Evolutionary conservation across 208 protist species (phyloP).

Genomic region (Trichomonas vaginalis): DNA sequence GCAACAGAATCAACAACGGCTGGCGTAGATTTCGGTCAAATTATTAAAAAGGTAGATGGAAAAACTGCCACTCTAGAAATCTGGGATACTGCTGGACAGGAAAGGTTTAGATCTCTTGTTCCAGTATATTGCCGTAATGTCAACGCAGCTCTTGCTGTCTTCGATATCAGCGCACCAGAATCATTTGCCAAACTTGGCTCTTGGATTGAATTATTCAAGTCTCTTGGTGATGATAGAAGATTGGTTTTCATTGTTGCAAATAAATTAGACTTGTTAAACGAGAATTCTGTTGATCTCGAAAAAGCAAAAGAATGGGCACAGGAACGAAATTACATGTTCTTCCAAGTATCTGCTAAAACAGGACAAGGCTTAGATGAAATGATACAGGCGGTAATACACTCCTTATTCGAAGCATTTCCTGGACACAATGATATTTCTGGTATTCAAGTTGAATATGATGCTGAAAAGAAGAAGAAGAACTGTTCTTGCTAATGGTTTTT

Average conservation of each 20-base stretch:
- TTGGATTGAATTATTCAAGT: neutral
- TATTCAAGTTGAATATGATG: no score
- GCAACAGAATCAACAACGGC: neutral
- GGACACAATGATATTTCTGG: no score
- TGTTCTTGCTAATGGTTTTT: no score
- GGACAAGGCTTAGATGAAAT: neutral
- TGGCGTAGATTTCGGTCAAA: neutral
- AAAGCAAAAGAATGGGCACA: neutral
- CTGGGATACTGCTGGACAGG: conserved; percentile 64
- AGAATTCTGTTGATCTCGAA: neutral
- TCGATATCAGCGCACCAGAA: neutral
- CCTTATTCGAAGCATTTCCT: no score
- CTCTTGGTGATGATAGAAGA: neutral
- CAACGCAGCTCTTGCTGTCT: conserved; percentile 61
- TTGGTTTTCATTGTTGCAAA: neutral
- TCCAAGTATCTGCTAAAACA: neutral
- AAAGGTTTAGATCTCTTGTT: conserved; percentile 70
- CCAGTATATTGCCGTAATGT: conserved; percentile 78
- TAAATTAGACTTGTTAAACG: neutral
- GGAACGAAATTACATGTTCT: neutral
- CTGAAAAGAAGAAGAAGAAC: no score
- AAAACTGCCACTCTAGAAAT: conserved; percentile 63
- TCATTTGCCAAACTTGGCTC: neutral
- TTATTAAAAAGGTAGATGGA: neutral
- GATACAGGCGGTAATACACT: no score